A percentile compares a stretch with the other conserved stretches of the same genome.
phyloP scores from a whole-genome alignment of 805 yeast genomes.

The Candida vartiovaarae region DNA sequence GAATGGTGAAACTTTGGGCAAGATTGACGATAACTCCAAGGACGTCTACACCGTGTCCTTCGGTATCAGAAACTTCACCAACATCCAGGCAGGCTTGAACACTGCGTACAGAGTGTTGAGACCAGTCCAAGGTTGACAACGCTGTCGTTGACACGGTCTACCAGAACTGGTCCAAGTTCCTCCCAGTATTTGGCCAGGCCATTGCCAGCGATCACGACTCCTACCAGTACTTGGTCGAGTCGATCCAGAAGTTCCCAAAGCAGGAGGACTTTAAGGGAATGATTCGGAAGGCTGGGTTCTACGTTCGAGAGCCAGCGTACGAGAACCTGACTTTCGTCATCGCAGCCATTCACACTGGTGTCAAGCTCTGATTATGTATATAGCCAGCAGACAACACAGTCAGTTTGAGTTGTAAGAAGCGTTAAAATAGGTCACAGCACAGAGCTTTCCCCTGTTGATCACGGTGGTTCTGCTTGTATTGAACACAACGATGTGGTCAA shows the following conservation, averaged over 20 bases:
- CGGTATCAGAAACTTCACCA: constrained; percentile 94
- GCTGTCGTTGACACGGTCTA: constrained; percentile 67
- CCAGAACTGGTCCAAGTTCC: constrained; percentile 78
- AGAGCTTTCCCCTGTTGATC: too few species aligned
- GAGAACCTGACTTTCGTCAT: constrained; percentile 92
- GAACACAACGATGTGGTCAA: too few species aligned
- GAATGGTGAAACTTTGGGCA: constrained; percentile 85
- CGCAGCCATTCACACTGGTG: constrained; percentile 94
- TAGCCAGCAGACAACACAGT: too few species aligned
- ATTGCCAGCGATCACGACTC: constrained; percentile 94
- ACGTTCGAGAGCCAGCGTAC: constrained; percentile 83
- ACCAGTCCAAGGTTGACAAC: constrained; percentile 91
- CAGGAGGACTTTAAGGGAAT: constrained; percentile 86
- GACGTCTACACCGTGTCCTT: constrained; percentile 96
- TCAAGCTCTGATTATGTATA: constrained; percentile 50
- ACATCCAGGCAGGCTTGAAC: constrained; percentile 86
- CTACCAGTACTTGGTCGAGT: constrained; percentile 92
- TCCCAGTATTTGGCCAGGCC: constrained; percentile 94
- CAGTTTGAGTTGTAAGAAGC: too few species aligned
- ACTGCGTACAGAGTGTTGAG: constrained; percentile 94
- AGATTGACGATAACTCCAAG: constrained; percentile 78
- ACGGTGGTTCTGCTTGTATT: too few species aligned
- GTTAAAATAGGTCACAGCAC: too few species aligned
- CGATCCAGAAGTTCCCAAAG: constrained; percentile 84
- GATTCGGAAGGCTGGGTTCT: constrained; percentile 94